Evolutionary conservation across 331 rosid genomes (phyloP), one percentile per base, ranked within the genome.

Genomic region (Cydonia oblonga): DNA sequence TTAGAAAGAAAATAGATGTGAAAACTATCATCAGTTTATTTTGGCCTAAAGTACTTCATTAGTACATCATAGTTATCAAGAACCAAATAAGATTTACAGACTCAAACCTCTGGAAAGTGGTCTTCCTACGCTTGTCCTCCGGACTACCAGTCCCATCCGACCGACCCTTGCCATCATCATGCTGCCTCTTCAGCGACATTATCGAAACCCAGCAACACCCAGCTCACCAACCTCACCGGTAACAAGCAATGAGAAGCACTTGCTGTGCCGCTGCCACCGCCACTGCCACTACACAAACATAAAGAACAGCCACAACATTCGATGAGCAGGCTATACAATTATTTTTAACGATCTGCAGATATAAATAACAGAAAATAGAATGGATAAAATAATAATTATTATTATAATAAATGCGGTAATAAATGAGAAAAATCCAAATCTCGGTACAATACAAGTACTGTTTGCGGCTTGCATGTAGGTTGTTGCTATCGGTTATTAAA

Each of bases 151-250:
- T 35, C 56, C 73, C 78, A 1, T 83, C 92, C 4, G 83, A 42
- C 5, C 75, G 84, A 35, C 69, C 78, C 76, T 80, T 86, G 61
- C 72, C 82, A n/a, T 91, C 91, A 46, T 91, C 97, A 14, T 84
- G 86, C 71, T 89, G 83, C 69, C 96, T 80, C 86, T 91, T 91
- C 80, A 86, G 96, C 81, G 97, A 91, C 97, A 89, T 89, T 82
- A 63, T 64, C 74, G 54, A 79, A 77, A 72, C 3, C 22, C 67
- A 14, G 73, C 66, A 51, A 51, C 56, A 51, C 18, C 52, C 52
- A 44, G 30, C 63, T 12, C 9, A 32, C 46, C 46, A 3, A 11
- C 5, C 46, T 40, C 29, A 59, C 25, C 59, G 32, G 53, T 54
- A 67, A 63, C 25, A 28, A 51, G 16, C 44, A 49, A 26, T 69